Evolutionary conservation across 2,329 filamentous ascomycete genomes (phyloP), one percentile per base, ranked within the genome.

Genomic region (Aspergillus sp.): DNA sequence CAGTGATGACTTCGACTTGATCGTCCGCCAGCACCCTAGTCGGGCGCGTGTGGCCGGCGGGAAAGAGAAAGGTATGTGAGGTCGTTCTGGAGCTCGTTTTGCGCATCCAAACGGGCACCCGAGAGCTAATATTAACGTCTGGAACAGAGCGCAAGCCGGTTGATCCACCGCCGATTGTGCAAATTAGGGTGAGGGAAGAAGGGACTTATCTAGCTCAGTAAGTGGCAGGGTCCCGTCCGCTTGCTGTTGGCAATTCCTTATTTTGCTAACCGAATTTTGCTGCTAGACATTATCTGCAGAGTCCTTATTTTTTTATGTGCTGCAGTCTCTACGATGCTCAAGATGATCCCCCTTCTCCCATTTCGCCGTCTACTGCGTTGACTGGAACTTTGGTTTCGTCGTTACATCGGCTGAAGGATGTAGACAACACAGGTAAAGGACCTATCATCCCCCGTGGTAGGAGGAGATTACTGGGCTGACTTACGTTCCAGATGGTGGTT

Each of bases 131-230:
- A 48, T 39, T 47, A 24, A 32, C 36, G 36, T 48, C 43, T 53
- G 26, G 50, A 52, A 55, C 70, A 90, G 89, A 90, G 68, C 87
- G 91, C 64, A 96, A 96, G 74, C 90, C 91, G 7, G 85, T 96
- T 67, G 91, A 96, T 71, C 91, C 77, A 51, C 91, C 91, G 12
- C 91, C 91, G 42, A 90, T 96, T 65, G 80, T 96, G 45, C 87
- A 93, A 75, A 81, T 96, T 47, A 74, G 76, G 73, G 83, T 86
- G 56, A 75, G 72, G 50, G 70, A 75, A 48, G 69, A 72, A 26
- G 70, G 68, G 30, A 71, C 69, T 30, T 84, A 85, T 69, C 79
- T 82, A 17, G 75, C 84, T 74, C 79, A 89, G 85, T 89, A 81
- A 71, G 85, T 78, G 24, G 67, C 42, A 17, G 30, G 45, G 20